Evolutionary conservation across 768 basidiomycete species (phyloP), one percentile per base, ranked within the genome.

Genomic region (Leccinum boreale): DNA sequence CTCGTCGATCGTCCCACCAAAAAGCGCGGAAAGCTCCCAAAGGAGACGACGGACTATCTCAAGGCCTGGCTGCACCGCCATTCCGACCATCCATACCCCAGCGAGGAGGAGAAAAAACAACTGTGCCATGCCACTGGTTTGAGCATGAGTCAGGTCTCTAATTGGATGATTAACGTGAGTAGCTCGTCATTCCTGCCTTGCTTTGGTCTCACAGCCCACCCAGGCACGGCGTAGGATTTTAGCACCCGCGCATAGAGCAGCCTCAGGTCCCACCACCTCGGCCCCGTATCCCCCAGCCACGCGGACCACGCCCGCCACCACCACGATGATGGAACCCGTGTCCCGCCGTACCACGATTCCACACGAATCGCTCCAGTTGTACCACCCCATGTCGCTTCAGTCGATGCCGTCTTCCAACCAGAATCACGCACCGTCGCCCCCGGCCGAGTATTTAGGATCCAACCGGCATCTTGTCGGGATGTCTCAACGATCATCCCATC

Each of bases 151-250:
- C 91, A 94, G 73, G 90, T 93, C 1, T 91, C 89, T 53, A 93
- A 93, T 71, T 93, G 91, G 91, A 93, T 93, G 91, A 93, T 93
- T 67, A 93, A 93, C 65, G 91, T 83, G 55, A 52, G 83, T 75
- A 19, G 50, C 45, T 74, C 78, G 8, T 58, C 52, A 56, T 31
- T 56, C 50, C 23, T 52, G 47, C 56, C 35, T 58, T 53, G 47
- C 39, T 54, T 42, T 67, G 28, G 51, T 58, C 56, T 49, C 60
- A 62, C 58, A n/a, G 26, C 57, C 56, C 53, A 8, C 55, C 60
- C 68, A 92, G 31, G 90, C 90, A 62, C 82, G 90, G 23, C 83
- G 90, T 59, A 12, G 31, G 31, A 31, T 31, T 31, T 31, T 31
- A 31, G 31, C 31, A 31, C 31, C 31, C 31, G 31, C 31, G 31